A percentile compares a stretch with the other conserved stretches of the same genome.
phyloP scores from a whole-genome alignment of 495 filamentous ascomycete species.

The Penicillium alfredii region DNA sequence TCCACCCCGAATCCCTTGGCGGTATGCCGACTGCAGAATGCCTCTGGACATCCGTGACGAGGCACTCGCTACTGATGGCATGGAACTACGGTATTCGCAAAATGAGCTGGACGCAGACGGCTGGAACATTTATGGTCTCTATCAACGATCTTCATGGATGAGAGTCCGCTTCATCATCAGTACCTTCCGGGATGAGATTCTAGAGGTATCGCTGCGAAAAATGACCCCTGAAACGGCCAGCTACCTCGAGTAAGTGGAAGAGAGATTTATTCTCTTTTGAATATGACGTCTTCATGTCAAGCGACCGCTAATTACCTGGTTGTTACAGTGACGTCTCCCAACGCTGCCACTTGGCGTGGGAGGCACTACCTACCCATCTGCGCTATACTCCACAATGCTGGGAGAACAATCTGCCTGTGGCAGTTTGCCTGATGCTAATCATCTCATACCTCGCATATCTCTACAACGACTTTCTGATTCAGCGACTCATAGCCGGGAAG shows the following conservation, averaged over 20 bases:
- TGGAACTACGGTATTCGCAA: constrained; percentile 27
- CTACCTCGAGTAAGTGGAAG: constrained; percentile 20
- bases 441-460: constrained; percentile 34
- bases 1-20: constrained; percentile 44
- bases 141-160: constrained; percentile 31
- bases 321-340: constrained; percentile 28
- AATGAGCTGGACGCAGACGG: constrained; percentile 38
- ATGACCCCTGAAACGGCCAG: constrained; percentile 26
- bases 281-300: too few species aligned
- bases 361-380: constrained; percentile 31
- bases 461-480: constrained; percentile 41
- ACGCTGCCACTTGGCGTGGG: constrained; percentile 30
- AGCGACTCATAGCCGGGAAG: constrained; percentile 39
- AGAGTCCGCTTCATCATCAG: constrained; percentile 44
- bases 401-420: constrained; percentile 15
- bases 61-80: constrained; percentile 33
- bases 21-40: constrained; percentile 46
- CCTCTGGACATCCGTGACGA: constrained; percentile 51
- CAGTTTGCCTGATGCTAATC: constrained; percentile 28
- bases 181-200: constrained; percentile 50
- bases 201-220: constrained; percentile 45
- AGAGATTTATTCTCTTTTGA: too few species aligned
- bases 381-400: constrained; percentile 24
- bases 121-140: constrained; percentile 43
- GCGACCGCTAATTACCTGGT: too few species aligned